Percentiles rank a stretch among this genome's conserved stretches.
Conservation (phyloP, 306 rosid genomes). For the Cucumis cinereus region DNA sequence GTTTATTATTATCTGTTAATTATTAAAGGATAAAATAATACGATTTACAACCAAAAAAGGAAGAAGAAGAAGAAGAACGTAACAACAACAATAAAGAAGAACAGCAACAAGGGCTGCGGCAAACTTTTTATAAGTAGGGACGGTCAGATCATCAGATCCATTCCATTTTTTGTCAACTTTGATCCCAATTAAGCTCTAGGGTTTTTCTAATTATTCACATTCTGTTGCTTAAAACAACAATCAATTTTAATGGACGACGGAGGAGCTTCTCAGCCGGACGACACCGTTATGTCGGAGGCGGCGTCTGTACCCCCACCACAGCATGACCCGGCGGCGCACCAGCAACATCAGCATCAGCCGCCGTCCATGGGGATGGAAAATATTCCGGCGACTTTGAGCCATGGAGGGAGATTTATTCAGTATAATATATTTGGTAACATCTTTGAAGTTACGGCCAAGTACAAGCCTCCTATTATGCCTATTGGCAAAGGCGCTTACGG, state of each 20-base stretch:
- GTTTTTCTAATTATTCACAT: background rate
- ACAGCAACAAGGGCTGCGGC: background rate
- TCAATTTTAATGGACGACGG: constrained; percentile 34
- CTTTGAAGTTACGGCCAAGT: constrained; percentile 82
- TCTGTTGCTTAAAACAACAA: background rate
- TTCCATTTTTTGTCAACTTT: background rate
- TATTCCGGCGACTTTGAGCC: constrained; percentile 84
- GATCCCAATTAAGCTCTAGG: background rate
- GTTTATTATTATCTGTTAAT: background rate
- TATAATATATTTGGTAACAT: constrained; percentile 89
- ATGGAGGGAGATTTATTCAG: constrained; percentile 86
- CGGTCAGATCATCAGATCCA: constrained; percentile 9
- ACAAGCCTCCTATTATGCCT: constrained; percentile 96
- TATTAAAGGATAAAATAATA: background rate
- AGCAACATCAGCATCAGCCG: constrained; percentile 16
- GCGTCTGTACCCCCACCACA: constrained; percentile 26
- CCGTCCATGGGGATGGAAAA: constrained; percentile 46
- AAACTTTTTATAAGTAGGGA: background rate
- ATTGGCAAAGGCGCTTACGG: constrained; percentile 98
- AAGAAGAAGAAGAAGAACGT: background rate
- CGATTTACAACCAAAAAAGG: background rate
- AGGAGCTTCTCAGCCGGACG: constrained; percentile 42
- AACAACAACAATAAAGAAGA: background rate
- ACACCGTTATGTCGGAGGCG: constrained; percentile 71
- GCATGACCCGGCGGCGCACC: constrained; percentile 11